Conservation (phyloP, 2,329 filamentous ascomycete species). For the Herpotrichia juniperi region DNA sequence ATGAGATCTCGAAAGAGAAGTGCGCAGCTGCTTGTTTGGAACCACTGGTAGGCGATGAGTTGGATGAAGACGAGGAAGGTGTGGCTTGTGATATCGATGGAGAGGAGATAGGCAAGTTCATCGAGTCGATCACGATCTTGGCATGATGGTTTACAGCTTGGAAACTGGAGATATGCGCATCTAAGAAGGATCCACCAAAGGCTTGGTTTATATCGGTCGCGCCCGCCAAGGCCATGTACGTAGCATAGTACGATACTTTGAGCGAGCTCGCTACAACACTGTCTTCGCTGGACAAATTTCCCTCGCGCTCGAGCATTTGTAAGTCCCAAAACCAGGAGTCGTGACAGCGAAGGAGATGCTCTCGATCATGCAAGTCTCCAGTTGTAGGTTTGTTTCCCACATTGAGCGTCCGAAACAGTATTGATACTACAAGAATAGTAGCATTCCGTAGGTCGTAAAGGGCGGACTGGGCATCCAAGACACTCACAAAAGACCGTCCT, state of each 20-base stretch:
- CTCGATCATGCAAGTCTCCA: slow-evolving; percentile 13
- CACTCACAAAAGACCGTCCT: slow-evolving; percentile 8
- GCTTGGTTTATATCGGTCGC: slow-evolving; percentile 13
- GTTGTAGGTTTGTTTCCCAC: neutral
- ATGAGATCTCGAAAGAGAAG: slow-evolving; percentile 26
- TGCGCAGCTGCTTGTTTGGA: slow-evolving; percentile 9
- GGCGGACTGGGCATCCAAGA: slow-evolving; percentile 23
- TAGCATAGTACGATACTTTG: slow-evolving; percentile 19
- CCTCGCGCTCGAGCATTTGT: slow-evolving; percentile 6
- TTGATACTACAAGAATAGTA: slow-evolving; percentile 10
- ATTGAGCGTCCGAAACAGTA: slow-evolving; percentile 12
- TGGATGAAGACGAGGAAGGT: neutral
- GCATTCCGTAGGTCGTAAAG: slow-evolving; percentile 28
- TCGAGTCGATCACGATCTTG: slow-evolving; percentile 22
- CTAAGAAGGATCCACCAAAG: slow-evolving; percentile 14
- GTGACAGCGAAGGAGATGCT: slow-evolving; percentile 20
- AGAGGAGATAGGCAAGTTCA: slow-evolving; percentile 1
- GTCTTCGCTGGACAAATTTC: slow-evolving; percentile 16
- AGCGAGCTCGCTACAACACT: slow-evolving; percentile 17
- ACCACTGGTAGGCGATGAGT: neutral
- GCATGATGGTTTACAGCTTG: slow-evolving; percentile 23
- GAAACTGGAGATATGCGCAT: slow-evolving; percentile 23
- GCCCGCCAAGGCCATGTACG: slow-evolving; percentile 16
- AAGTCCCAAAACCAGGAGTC: slow-evolving; percentile 17
- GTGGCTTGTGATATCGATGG: neutral